Percentiles rank a stretch among this genome's conserved stretches.
These are phyloP conservation scores for Adansonia rubrostipa DNA, from an alignment of 441 rosid genomes.

Conservation along the genomic window DNA sequence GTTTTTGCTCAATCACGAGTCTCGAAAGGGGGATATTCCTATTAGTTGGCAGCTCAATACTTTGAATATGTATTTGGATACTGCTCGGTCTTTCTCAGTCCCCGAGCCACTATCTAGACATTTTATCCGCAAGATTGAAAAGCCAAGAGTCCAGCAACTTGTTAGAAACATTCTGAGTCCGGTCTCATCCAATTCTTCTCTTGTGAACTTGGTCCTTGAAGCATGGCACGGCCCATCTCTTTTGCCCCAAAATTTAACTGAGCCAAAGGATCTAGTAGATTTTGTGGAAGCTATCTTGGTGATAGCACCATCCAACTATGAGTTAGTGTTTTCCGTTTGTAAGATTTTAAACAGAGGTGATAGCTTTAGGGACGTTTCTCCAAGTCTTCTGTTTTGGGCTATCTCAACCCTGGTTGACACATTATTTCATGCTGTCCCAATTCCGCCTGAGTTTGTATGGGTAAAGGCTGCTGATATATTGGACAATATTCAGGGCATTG, in stretches of 20 bases:
- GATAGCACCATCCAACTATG: conserved; percentile 70
- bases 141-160: conserved; percentile 65
- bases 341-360: conserved; percentile 48
- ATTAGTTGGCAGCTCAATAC: conserved; percentile 49
- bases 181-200: conserved; percentile 48
- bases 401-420: conserved; percentile 58
- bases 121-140: conserved; percentile 60
- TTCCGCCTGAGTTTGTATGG: conserved; percentile 82
- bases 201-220: conserved; percentile 71
- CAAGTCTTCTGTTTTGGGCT: conserved; percentile 74
- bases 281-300: conserved; percentile 78
- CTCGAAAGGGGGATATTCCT: conserved; percentile 41
- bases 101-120: conserved; percentile 67
- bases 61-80: conserved; percentile 60
- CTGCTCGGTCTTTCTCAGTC: conserved; percentile 42
- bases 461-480: conserved; percentile 69
- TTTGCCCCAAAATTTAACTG: conserved; percentile 54
- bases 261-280: conserved; percentile 71
- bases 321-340: conserved; percentile 61
- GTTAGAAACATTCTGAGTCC: conserved; percentile 62
- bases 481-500: conserved; percentile 42
- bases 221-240: conserved; percentile 82
- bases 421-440: conserved; percentile 70
- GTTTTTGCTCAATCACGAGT: conserved; percentile 48
- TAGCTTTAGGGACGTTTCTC: conserved; percentile 28